Conservation (phyloP, 805 yeast genomes). For the Candida nemodendra region DNA sequence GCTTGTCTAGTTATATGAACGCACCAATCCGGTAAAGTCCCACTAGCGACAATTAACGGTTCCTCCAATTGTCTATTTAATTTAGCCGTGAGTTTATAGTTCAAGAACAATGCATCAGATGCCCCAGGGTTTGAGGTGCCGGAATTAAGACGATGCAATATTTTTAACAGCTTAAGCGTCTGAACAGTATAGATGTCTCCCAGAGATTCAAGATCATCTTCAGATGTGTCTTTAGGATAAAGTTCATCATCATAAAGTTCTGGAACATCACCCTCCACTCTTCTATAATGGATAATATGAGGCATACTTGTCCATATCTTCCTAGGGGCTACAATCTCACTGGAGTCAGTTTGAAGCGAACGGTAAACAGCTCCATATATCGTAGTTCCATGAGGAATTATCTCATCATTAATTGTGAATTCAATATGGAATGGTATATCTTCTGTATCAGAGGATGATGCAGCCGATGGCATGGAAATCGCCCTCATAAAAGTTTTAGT, state of each 20-base stretch:
- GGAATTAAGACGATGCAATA: constrained; percentile 41
- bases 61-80: constrained; percentile 86
- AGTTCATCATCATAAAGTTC: constrained; percentile 28
- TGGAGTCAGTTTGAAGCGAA: constrained; percentile 39
- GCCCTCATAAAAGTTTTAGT: constrained; percentile 25
- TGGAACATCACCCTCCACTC: constrained; percentile 30
- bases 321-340: constrained; percentile 42
- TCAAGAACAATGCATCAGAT: constrained; percentile 48
- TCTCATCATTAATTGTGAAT: constrained; percentile 56
- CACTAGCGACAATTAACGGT: constrained; percentile 83
- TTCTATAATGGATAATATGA: constrained; percentile 52
- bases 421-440: constrained; percentile 42
- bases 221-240: constrained; percentile 29
- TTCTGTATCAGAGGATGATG: constrained; percentile 13
- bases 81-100: constrained; percentile 82
- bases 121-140: constrained; percentile 26
- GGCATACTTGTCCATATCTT: constrained; percentile 56
- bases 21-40: constrained; percentile 83
- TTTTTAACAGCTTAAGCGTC: constrained; percentile 49
- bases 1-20: constrained; percentile 67
- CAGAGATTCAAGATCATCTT: constrained; percentile 29
- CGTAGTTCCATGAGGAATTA: constrained; percentile 64
- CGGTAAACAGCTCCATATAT: constrained; percentile 72
- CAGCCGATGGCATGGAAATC: constrained; percentile 13
- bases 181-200: constrained; percentile 35